Evolutionary conservation across 202 grass and related monocot genomes (phyloP).

Genomic region (Musa balbisiana): DNA sequence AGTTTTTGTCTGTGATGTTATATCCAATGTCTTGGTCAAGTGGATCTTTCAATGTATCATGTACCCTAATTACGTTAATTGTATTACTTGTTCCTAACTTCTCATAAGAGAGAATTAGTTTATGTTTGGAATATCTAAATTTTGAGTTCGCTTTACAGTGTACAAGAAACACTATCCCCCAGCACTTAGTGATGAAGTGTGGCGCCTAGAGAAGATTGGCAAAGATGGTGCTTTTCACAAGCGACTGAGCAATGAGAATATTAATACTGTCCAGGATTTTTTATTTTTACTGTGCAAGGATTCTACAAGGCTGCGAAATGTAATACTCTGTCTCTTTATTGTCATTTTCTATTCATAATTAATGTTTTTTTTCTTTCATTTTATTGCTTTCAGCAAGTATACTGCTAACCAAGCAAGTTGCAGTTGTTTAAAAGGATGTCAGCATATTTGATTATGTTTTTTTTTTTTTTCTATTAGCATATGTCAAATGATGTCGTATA

Average conservation of each 20-base stretch:
- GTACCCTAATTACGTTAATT: neutral
- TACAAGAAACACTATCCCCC: constrained; percentile 99
- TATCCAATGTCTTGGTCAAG: too few species aligned
- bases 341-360: constrained; percentile 1
- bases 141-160: constrained; percentile 37
- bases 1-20: too few species aligned
- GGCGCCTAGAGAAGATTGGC: constrained; percentile 94
- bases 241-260: constrained; percentile 64
- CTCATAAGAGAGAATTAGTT: neutral
- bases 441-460: neutral
- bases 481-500: too few species aligned
- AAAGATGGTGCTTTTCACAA: constrained; percentile 99
- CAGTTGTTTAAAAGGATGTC: neutral
- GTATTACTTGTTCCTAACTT: neutral
- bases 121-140: neutral
- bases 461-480: neutral
- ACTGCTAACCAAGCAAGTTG: constrained; percentile 9
- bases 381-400: constrained; percentile 2
- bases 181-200: constrained; percentile 74
- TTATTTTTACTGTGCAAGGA: constrained; percentile 57
- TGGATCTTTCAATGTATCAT: neutral
- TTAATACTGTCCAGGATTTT: constrained; percentile 77
- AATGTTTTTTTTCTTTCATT: neutral
- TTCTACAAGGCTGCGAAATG: constrained; percentile 67
- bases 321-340: constrained; percentile 26